Conservation (phyloP, 306 rosid species). For the Pterocarpus santalinus region DNA sequence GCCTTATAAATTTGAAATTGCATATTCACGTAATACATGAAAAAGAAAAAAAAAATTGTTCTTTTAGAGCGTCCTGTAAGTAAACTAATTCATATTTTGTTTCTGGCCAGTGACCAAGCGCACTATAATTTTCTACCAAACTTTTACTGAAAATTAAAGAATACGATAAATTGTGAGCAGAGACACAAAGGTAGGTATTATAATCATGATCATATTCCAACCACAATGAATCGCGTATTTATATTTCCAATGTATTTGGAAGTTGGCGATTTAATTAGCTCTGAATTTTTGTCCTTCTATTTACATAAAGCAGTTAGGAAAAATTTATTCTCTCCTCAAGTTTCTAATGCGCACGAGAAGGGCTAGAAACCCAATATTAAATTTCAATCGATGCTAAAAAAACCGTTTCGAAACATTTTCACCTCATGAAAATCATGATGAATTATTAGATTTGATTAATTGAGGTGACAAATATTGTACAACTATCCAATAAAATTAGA, state of each 20-base stretch:
- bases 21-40: too few species aligned
- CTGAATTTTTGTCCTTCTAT: not conserved
- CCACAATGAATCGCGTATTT: not conserved
- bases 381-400: not conserved
- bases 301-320: not conserved
- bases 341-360: not conserved
- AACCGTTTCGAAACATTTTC: not conserved
- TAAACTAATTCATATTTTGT: not conserved
- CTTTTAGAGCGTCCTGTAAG: not conserved
- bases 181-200: not conserved
- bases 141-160: not conserved
- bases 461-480: not conserved
- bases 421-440: slow-evolving; percentile 10
- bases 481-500: too few species aligned
- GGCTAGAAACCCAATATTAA: not conserved
- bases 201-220: slow-evolving; percentile 31
- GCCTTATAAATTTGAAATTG: too few species aligned
- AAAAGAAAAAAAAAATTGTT: too few species aligned
- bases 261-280: not conserved
- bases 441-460: not conserved
- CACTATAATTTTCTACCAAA: slow-evolving; percentile 9
- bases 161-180: not conserved
- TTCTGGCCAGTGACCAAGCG: too few species aligned
- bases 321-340: not conserved
- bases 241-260: not conserved